Evolutionary conservation across 139 green algal species (phyloP), one percentile per base, ranked within the genome.

Genomic region (Micractinium sp.): DNA sequence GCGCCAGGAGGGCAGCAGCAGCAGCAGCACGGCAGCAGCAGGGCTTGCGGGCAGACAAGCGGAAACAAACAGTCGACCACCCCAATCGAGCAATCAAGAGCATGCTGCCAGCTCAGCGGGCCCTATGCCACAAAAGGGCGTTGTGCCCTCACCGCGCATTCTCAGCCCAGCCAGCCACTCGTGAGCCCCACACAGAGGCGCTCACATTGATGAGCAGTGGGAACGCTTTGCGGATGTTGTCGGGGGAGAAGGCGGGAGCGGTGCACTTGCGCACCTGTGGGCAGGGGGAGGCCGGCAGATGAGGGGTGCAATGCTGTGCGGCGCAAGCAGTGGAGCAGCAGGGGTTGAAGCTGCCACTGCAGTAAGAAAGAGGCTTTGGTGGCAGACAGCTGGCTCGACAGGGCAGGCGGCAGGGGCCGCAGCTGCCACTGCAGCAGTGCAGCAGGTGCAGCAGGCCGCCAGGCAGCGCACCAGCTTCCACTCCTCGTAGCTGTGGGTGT

Each of bases 151-250:
- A 5, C 47, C 47, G 47, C 47, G 9, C 47, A 9, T 15, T 1
- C 31, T 33, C 71, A 77, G 13, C 20, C 31, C 31, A 20, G 3
- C 31, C 71, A 19, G 16, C 71, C 71, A 16, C 63, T 4, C 5
- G 1, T 33, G 63, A 25, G 9, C 4, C 63, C 63, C n/a, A 22
- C 15, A 35, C 31, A 16, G 2, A 41, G 15, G 73, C n/a, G 2
- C 73, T 25, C 81, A 86, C 81, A 2, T 29, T 23, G 33, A 60
- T 5, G 4, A 75, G 31, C 18, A 19, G 19, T n/a, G 82, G 82
- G 61, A 87, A 87, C 23, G 82, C 82, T 5, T 77, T 77, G 35
- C 82, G 60, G 82, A 87, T 87, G 61, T 61, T 87, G 63, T 73
- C 82, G 35, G 41, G 82, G 16, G 78, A 84, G 31, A 87, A 87